Percentiles rank a stretch among this genome's conserved stretches.
Conservation (phyloP, 2,329 filamentous ascomycete genomes). For the Paraphoma chrysanthemicola region DNA sequence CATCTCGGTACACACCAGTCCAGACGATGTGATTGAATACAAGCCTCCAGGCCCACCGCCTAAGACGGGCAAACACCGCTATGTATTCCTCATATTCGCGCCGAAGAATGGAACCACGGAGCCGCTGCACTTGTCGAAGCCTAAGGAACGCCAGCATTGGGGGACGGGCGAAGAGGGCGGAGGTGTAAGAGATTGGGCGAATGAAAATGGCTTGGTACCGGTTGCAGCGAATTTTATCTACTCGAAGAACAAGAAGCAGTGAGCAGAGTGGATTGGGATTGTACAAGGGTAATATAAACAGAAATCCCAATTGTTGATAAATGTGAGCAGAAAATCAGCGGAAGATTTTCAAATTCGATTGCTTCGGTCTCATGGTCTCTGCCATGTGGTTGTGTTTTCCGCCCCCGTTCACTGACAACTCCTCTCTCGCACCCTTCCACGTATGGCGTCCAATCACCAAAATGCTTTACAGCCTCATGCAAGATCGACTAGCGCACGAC, state of each 20-base stretch:
- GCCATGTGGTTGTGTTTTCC: no score
- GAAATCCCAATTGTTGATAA: no score
- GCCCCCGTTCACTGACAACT: no score
- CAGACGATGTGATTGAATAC: conserved; percentile 56
- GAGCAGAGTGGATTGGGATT: conserved; percentile 1
- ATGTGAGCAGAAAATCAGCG: no score
- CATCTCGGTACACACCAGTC: conserved; percentile 10
- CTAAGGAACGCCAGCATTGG: conserved; percentile 62
- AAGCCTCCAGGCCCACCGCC: conserved; percentile 62
- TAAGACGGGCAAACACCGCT: conserved; percentile 64
- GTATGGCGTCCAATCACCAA: no score
- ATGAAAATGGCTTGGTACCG: conserved; percentile 55
- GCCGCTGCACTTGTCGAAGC: conserved; percentile 52
- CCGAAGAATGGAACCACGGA: conserved; percentile 54
- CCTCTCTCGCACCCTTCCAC: no score
- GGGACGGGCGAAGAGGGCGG: conserved; percentile 57
- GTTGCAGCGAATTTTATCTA: conserved; percentile 58
- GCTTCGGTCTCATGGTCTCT: no score
- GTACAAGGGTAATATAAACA: no score
- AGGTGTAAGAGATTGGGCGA: conserved; percentile 61
- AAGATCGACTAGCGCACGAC: no score
- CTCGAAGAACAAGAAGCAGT: conserved; percentile 58
- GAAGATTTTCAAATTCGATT: no score
- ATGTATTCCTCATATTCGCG: conserved; percentile 62
- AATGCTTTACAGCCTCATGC: no score